phyloP scores from a whole-genome alignment of 2,329 filamentous ascomycete species.

The Cadophora luteo-olivacea region DNA sequence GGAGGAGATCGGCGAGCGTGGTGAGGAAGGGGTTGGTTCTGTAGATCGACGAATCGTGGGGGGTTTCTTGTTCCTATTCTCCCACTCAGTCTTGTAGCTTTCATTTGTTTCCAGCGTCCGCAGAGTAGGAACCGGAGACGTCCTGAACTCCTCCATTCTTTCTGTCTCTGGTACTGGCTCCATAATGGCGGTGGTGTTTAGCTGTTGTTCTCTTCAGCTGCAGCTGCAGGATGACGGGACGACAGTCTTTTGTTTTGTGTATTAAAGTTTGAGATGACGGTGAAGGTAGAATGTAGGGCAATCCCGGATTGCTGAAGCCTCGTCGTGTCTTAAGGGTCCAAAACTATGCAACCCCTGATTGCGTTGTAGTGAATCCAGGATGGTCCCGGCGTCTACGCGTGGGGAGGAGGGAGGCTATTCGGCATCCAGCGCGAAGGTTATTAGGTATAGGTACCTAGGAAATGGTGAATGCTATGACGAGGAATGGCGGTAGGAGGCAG shows the following conservation, averaged over 20 bases:
- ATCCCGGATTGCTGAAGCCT: constrained; percentile 26
- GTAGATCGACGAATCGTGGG: constrained; percentile 62
- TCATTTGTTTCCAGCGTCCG: constrained; percentile 48
- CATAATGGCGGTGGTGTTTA: constrained; percentile 50
- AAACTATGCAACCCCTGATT: constrained; percentile 27
- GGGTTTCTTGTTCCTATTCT: constrained; percentile 55
- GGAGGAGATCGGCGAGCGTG: constrained; percentile 51
- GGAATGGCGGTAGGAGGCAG: background rate
- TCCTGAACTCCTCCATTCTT: constrained; percentile 70
- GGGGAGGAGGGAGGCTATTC: constrained; percentile 22
- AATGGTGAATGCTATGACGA: constrained; percentile 25
- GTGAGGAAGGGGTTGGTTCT: constrained; percentile 61
- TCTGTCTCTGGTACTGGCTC: constrained; percentile 73
- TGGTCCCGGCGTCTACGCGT: constrained; percentile 33
- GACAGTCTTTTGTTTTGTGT: background rate
- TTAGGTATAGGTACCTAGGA: background rate
- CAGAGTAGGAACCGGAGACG: constrained; percentile 61
- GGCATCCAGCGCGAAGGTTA: constrained; percentile 35
- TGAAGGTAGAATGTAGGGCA: constrained; percentile 21
- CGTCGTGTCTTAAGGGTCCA: constrained; percentile 18
- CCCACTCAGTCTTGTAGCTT: constrained; percentile 22
- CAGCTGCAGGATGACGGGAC: background rate
- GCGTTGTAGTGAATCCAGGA: constrained; percentile 24
- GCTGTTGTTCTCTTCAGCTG: constrained; percentile 3
- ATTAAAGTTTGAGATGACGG: constrained; percentile 8